Base-by-base conservation (phyloP, 177 flowering plant genomes). In the Vitis hybrid region DNA sequence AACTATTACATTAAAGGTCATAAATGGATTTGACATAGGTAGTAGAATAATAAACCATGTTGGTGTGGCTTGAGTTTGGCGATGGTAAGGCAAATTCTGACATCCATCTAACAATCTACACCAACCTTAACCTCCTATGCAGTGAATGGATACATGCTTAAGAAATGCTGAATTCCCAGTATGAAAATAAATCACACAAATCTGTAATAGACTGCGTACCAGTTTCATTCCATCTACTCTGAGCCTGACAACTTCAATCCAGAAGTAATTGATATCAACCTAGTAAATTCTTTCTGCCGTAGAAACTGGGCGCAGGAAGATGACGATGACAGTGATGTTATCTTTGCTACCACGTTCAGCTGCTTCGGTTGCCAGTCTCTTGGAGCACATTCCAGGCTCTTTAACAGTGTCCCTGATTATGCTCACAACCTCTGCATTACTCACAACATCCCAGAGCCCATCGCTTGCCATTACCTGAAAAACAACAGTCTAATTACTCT, bases 391-490 rank as follows among this genome's bases (percentile, higher is more conserved):
- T 55, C 86, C 86, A 6, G 98, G 88, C 74, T 95, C 99, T 73
- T 95, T 95, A 7, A 93, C 98, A 3, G 99, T 95, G 78, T 95
- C 96, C 72, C 78, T 81, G 55, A 95, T 86, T 61, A 93, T 90
- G 72, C 78, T 78, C 9, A 93, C 76, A 7, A 89, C 97, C 46
- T 95, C 97, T 48, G 71, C 80, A 63, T 86, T 84, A 76, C 84
- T 88, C 67, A 95, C 20, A 9, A 88, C 97, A 83, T 95, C 99
- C 99, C 99, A 95, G 3, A 95, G 87, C 14, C 99, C 99, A 79
- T 94, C 99, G 58, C 99, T 95, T 48, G 97, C 99, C 97, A 95
- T 88, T 13, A 95, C 94, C 99, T 95, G 81, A 54, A 30, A 77
- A 46, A 24, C 55, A 61, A 13, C 13, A 6, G 30, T 27, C 0